These are phyloP conservation scores for Articulospora tetracladia DNA, from an alignment of 495 filamentous ascomycete species.

Conservation along the genomic window DNA sequence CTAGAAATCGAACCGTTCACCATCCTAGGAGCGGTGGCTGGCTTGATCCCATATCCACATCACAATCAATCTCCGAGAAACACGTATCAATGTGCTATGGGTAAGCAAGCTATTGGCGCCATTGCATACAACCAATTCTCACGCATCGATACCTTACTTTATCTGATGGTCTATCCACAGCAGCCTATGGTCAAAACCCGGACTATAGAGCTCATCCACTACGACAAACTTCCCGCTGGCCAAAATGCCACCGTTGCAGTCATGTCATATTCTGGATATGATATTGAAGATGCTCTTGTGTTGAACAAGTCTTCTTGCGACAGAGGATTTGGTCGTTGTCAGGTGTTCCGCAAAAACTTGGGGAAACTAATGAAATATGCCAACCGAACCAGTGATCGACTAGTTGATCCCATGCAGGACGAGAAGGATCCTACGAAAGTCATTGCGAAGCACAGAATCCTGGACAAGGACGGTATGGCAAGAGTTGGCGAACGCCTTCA, in stretches of 20 bases:
- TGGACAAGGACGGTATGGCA: constrained; percentile 79
- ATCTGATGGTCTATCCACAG: constrained; percentile 96
- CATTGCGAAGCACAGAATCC: constrained; percentile 59
- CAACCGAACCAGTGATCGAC: constrained; percentile 71
- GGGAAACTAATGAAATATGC: constrained; percentile 75
- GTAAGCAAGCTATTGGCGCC: constrained; percentile 98
- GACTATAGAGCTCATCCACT: constrained; percentile 94
- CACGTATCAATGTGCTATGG: constrained; percentile 99
- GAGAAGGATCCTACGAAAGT: constrained; percentile 50
- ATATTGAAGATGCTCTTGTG: constrained; percentile 98
- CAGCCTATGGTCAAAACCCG: constrained; percentile 96
- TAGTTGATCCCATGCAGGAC: constrained; percentile 54
- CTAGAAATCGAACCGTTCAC: constrained; percentile 98
- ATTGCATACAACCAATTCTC: constrained; percentile 97
- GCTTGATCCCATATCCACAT: constrained; percentile 95
- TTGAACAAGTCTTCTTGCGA: constrained; percentile 94
- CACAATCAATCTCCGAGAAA: constrained; percentile 99
- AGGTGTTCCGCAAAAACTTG: constrained; percentile 87
- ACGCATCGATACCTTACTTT: constrained; percentile 91
- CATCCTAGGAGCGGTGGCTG: constrained; percentile 93
- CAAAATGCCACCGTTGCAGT: constrained; percentile 97
- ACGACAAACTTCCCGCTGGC: constrained; percentile 94
- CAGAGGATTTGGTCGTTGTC: constrained; percentile 91
- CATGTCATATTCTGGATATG: constrained; percentile 98
- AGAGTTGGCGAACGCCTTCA: constrained; percentile 73